Percentiles rank a stretch among this genome's conserved stretches.
Evolutionary conservation across 495 filamentous ascomycete species (phyloP).

Genomic region (Friedmanniomyces simplex): DNA sequence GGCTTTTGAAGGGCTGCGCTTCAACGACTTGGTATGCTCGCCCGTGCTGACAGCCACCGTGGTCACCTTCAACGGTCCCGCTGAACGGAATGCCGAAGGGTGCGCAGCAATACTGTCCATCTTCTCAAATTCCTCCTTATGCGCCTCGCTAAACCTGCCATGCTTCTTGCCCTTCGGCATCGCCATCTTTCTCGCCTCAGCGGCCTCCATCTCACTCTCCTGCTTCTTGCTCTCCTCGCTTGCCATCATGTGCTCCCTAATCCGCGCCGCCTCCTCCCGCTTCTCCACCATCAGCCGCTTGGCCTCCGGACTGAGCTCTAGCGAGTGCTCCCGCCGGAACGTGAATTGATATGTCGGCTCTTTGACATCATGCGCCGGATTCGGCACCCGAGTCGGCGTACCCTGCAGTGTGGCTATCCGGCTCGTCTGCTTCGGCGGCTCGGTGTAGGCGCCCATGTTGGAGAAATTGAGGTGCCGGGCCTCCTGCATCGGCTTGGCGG

Average conservation of each 20-base stretch:
- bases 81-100: constrained; percentile 59
- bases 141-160: constrained; percentile 65
- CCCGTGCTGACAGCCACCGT: constrained; percentile 9
- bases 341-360: constrained; percentile 68
- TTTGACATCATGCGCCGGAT: constrained; percentile 15
- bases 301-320: constrained; percentile 60
- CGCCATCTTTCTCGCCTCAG: constrained; percentile 54
- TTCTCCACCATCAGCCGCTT: constrained; percentile 68
- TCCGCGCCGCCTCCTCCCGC: constrained; percentile 55
- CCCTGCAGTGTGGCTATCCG: constrained; percentile 17
- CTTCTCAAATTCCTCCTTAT: constrained; percentile 84
- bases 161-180: constrained; percentile 60
- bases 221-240: background rate
- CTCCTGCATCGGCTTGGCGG: constrained; percentile 30
- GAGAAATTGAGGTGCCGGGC: constrained; percentile 32
- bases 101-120: constrained; percentile 92
- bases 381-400: constrained; percentile 27
- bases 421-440: constrained; percentile 25
- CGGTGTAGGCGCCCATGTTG: constrained; percentile 28
- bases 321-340: constrained; percentile 44
- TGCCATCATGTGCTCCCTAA: constrained; percentile 53
- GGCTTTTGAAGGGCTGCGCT: constrained; percentile 67
- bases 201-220: constrained; percentile 30
- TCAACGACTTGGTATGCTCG: constrained; percentile 44
- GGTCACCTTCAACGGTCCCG: constrained; percentile 34